phyloP scores from a whole-genome alignment of 2,329 filamentous ascomycete species.

The Metarhizium brunneum region DNA sequence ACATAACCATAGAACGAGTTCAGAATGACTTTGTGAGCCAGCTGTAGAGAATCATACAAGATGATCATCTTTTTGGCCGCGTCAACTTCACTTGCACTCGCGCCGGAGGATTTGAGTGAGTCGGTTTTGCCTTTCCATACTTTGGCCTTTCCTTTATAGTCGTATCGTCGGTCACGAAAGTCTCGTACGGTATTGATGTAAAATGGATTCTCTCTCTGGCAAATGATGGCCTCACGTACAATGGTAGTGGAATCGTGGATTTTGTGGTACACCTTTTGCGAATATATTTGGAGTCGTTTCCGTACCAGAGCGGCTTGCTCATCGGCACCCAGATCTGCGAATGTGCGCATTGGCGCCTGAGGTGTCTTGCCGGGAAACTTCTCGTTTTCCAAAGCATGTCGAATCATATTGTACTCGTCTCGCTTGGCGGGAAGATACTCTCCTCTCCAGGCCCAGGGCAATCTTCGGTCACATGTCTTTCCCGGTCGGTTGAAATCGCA shows the following conservation, averaged over 20 bases:
- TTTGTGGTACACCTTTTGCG: conserved; percentile 99
- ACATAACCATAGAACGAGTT: conserved; percentile 99
- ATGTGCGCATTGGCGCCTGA: conserved; percentile 60
- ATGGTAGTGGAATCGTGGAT: conserved; percentile 93
- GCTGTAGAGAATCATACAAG: conserved; percentile 86
- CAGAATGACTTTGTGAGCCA: conserved; percentile 97
- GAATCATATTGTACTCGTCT: conserved; percentile 99
- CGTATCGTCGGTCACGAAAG: conserved; percentile 94
- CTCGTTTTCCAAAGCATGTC: conserved; percentile 83
- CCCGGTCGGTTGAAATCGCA: conserved; percentile 98
- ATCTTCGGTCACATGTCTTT: conserved; percentile 87
- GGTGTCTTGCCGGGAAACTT: conserved; percentile 74
- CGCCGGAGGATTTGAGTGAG: conserved; percentile 72
- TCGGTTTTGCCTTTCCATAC: conserved; percentile 98
- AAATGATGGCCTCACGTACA: conserved; percentile 92
- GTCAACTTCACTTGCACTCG: conserved; percentile 67
- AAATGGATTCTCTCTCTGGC: conserved; percentile 95
- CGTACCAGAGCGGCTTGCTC: conserved; percentile 75
- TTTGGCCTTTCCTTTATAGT: conserved; percentile 97
- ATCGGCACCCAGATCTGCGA: conserved; percentile 70
- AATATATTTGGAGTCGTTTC: conserved; percentile 85
- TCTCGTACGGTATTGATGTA: conserved; percentile 94
- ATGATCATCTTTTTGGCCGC: conserved; percentile 98
- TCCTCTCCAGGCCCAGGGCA: conserved; percentile 97
- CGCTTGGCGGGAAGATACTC: conserved; percentile 93